Evolutionary conservation across 768 basidiomycete species (phyloP).

Genomic region (Dioszegia hungarica): DNA sequence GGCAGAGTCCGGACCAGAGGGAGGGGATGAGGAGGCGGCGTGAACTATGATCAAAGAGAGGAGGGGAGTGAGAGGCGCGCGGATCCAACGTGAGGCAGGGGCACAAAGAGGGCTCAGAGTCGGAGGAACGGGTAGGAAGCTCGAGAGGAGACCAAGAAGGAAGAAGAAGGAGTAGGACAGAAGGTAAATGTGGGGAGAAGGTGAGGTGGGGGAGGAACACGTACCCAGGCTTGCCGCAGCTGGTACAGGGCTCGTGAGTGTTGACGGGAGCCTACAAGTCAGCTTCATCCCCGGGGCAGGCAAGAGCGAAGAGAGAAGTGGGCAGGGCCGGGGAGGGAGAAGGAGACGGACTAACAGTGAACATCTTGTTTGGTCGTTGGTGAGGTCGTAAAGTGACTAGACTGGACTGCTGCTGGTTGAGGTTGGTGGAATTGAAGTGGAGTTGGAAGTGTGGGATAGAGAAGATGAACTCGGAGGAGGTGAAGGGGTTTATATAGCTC

Average conservation of each 20-base stretch:
- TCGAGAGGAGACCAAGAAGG: background rate
- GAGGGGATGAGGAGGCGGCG: too few relatives aligned
- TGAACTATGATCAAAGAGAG: background rate
- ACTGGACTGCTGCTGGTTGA: background rate
- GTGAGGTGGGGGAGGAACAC: background rate
- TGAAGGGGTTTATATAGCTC: background rate
- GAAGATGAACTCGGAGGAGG: background rate
- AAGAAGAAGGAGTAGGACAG: background rate
- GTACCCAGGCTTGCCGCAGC: conserved; percentile 5
- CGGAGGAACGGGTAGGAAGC: background rate
- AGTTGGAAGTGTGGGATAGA: background rate
- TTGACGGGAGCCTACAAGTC: background rate
- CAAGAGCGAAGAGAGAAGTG: background rate
- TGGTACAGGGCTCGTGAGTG: conserved; percentile 1
- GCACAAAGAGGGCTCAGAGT: too few relatives aligned
- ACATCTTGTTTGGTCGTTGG: background rate
- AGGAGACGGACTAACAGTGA: background rate
- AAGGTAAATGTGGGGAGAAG: background rate
- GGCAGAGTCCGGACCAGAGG: background rate
- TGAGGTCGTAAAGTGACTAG: background rate
- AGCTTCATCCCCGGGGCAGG: too few relatives aligned
- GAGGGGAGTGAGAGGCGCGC: background rate
- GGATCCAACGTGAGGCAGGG: too few relatives aligned
- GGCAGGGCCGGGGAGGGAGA: background rate
- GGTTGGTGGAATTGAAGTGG: background rate